These are phyloP conservation scores for Paramecium octaurelia DNA, from an alignment of 73 alveolate genomes.

Conservation along the genomic window DNA sequence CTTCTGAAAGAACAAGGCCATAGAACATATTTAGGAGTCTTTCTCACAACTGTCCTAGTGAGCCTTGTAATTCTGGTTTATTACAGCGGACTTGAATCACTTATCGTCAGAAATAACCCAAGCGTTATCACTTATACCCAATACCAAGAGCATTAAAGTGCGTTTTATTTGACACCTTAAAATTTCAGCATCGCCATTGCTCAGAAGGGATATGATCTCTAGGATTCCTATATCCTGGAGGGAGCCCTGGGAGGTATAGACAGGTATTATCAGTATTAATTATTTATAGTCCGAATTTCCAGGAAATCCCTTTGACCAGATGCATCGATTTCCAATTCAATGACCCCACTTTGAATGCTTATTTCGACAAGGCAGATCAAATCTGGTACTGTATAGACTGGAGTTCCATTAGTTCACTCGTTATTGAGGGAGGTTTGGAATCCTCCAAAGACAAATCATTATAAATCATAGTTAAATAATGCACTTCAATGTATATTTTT, in stretches of 20 bases:
- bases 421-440: background rate
- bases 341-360: background rate
- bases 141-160: background rate
- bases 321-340: background rate
- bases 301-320: background rate
- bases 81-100: background rate
- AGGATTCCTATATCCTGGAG: background rate
- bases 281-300: background rate
- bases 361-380: background rate
- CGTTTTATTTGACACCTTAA: background rate
- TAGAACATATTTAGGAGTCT: slow-evolving; percentile 12
- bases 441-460: background rate
- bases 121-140: background rate
- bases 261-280: background rate
- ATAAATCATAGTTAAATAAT: background rate
- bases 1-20: background rate
- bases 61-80: background rate
- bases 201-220: background rate
- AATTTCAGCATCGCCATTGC: background rate
- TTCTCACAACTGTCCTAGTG: background rate
- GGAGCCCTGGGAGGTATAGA: background rate
- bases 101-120: background rate
- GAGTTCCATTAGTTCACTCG: background rate
- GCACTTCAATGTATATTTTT: background rate
- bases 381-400: background rate